These are phyloP conservation scores for Mucor piriformis DNA, from an alignment of 371 early-diverging fungal species.

Conservation along the genomic window DNA sequence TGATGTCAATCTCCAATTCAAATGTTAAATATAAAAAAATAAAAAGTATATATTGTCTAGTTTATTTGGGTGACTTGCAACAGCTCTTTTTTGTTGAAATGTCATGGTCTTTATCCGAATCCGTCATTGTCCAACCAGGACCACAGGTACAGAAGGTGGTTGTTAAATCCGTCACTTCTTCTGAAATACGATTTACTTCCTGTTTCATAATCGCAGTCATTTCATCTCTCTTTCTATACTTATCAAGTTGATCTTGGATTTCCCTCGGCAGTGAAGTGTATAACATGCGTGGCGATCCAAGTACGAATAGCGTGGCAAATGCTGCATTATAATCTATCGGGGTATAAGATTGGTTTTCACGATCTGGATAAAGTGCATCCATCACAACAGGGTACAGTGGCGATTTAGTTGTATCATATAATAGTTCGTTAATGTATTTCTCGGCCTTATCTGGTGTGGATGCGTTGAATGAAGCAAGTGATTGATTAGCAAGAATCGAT, in stretches of 20 bases:
- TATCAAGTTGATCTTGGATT: conserved; percentile 26
- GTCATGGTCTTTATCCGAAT: neutral
- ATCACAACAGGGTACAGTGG: conserved; percentile 50
- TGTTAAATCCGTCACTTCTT: conserved; percentile 32
- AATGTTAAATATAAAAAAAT: conserved; percentile 22
- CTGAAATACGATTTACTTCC: conserved; percentile 33
- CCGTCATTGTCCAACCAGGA: conserved; percentile 20
- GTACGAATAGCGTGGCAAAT: conserved; percentile 36
- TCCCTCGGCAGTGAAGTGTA: conserved; percentile 35
- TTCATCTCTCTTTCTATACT: conserved; percentile 21
- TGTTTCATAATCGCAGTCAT: conserved; percentile 26
- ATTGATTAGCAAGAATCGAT: conserved; percentile 44
- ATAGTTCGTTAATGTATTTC: conserved; percentile 39
- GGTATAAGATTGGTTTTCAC: conserved; percentile 21
- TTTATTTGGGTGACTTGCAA: conserved; percentile 3
- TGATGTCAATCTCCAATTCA: conserved; percentile 72
- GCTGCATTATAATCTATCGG: conserved; percentile 29
- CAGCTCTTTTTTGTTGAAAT: neutral
- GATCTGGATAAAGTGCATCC: conserved; percentile 39
- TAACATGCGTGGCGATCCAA: conserved; percentile 35
- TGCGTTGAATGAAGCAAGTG: conserved; percentile 31
- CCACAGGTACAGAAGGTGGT: conserved; percentile 35
- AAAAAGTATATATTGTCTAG: neutral
- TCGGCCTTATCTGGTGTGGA: conserved; percentile 33
- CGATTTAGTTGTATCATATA: conserved; percentile 45